Base-by-base conservation (phyloP, 1,284 basidiomycete species). In the Bondarzewia mesenterica region DNA sequence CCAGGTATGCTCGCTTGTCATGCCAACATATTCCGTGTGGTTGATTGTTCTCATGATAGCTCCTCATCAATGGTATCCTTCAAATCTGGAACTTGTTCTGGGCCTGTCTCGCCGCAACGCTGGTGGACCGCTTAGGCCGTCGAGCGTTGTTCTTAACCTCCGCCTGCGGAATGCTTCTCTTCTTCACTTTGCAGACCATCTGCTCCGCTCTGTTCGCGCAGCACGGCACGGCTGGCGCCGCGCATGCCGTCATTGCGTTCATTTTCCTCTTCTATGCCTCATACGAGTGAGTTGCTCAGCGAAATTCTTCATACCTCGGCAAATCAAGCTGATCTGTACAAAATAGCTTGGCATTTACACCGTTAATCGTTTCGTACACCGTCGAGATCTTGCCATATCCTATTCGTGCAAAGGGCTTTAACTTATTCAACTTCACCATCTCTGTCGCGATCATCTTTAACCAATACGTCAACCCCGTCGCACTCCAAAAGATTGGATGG, bases 381-480 rank as follows among this genome's bases (percentile, higher is more conserved):
- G 73, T 87, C 47, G 85, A 88, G 61, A 87, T 87, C 63, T 63
- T 87, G 32, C 85, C 85, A 3, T 86, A 71, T 68, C 63, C 68
- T 21, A 69, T 89, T 46, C 84, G 87, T 60, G 84, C 88, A 44
- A 89, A 89, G 71, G 86, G 86, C 49, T 78, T 89, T 68, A 85
- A 74, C 54, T 60, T 89, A 44, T 82, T 85, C 69, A 80, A 75
- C 66, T 78, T 86, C 53, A 66, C 74, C 50, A 75, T 85, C 57
- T 82, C 80, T 14, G 49, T 79, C 23, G 76, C 84, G 0, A 75
- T 85, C 53, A 80, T 84, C 53, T 86, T 89, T 71, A 89, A 89
- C 64, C 85, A 89, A 64, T 89, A 86, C 59, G 78, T 83, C 60
- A 90, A 89, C 69, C 87, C 86, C 14, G 75, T 89, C 56, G 85